Conservation (phyloP, 2,329 filamentous ascomycete genomes). For the Alternaria metachromatica region DNA sequence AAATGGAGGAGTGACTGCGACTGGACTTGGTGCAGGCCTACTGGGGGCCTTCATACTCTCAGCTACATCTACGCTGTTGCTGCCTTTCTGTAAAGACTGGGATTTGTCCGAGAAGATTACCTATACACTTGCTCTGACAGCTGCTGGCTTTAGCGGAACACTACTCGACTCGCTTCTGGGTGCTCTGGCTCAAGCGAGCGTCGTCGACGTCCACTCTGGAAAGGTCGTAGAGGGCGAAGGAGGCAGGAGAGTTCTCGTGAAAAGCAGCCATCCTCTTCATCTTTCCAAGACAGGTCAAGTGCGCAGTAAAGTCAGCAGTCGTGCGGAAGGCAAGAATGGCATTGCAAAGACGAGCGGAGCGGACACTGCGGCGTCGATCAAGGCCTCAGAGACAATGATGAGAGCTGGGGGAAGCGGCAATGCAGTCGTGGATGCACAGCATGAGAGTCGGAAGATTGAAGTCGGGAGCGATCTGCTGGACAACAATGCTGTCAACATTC, state of each 20-base stretch:
- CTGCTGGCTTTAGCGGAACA: constrained; percentile 80
- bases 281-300: constrained; percentile 40
- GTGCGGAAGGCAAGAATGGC: constrained; percentile 47
- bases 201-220: constrained; percentile 81
- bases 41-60: constrained; percentile 75
- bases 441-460: constrained; percentile 62
- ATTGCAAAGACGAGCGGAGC: constrained; percentile 44
- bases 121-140: constrained; percentile 63
- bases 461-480: constrained; percentile 77
- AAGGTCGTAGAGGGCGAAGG: constrained; percentile 90
- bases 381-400: constrained; percentile 42
- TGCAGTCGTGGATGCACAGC: constrained; percentile 44
- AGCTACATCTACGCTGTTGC: constrained; percentile 68
- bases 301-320: constrained; percentile 51
- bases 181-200: constrained; percentile 82
- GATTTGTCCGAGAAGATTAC: constrained; percentile 25
- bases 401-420: constrained; percentile 34
- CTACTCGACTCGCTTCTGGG: constrained; percentile 88
- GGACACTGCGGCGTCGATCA: constrained; percentile 20
- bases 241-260: constrained; percentile 63
- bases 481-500: constrained; percentile 94
- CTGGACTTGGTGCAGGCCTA: constrained; percentile 76
- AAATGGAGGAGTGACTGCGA: constrained; percentile 85
- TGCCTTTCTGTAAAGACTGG: constrained; percentile 69
- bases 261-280: constrained; percentile 39